Evolutionary conservation across 805 yeast genomes (phyloP), one percentile per base, ranked within the genome.

Genomic region (Starmerella powellii): DNA sequence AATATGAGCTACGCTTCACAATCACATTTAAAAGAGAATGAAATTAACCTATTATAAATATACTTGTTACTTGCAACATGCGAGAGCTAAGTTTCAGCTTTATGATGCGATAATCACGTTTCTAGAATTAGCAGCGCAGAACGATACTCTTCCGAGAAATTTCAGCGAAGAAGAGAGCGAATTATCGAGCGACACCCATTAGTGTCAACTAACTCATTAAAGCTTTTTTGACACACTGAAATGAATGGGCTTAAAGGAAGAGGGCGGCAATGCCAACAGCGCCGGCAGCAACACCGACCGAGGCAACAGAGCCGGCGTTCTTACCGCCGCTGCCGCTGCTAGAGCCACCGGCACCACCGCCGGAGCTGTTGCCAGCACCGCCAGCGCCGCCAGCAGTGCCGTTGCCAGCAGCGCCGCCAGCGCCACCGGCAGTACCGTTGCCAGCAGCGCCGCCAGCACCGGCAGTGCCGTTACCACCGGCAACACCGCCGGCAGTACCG

Each of bases 221-320:
- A 23, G 26, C 26, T 23, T 23, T 23, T 23, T 23, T 23, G 26
- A 10, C 6, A 23, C 6, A 10, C 6, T 23, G 26, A 23, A 8
- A 10, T 6, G 26, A 10, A 23, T 10, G 26, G 10, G 26, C 52
- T 48, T 48, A 48, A 36, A 48, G 52, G 38, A 48, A 36, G 28
- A 40, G 40, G 15, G 52, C 52, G 20, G 52, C 50, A 29, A 40
- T 41, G 33, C 51, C 52, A 31, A 42, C 38, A 29, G 38, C 43
- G 34, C 52, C 52, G 35, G 50, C 48, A 15, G 51, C 52, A 21
- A 40, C 42, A 32, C 51, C 51, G 26, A 36, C 52, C 15, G 38
- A 23, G 33, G 47, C 41, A 34, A 39, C 27, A 24, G 39, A 27
- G 32, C 38, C 44, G 24, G 49, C 49, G 26, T 23, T 23, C 26